phyloP scores from a whole-genome alignment of 345 rosid species.

The Excoecaria cochinchinensis region DNA sequence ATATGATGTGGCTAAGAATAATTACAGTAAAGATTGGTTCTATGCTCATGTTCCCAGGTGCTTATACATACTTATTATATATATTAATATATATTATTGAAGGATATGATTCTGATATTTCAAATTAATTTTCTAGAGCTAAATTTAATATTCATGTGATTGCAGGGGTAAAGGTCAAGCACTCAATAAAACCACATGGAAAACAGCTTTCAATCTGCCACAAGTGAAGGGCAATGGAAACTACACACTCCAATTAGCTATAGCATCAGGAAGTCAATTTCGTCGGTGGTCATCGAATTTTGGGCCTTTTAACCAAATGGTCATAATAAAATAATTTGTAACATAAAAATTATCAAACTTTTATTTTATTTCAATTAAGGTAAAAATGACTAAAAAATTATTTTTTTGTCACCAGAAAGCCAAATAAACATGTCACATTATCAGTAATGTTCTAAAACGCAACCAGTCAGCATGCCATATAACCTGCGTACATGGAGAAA shows the following conservation, averaged over 20 bases:
- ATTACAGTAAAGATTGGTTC: slow-evolving; percentile 51
- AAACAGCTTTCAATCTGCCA: slow-evolving; percentile 44
- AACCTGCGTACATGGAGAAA: no score
- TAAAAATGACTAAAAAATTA: no score
- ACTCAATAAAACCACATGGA: slow-evolving; percentile 59
- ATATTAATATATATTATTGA: no score
- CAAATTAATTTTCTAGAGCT: neutral
- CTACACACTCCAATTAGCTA: slow-evolving; percentile 63
- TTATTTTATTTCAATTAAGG: no score
- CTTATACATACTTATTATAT: neutral
- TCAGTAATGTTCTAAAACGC: no score
- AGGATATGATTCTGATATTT: neutral
- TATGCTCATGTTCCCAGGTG: slow-evolving; percentile 78
- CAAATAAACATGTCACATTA: no score
- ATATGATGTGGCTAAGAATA: slow-evolving; percentile 10
- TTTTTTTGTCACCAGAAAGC: no score
- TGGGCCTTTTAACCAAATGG: no score
- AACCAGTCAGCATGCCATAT: no score
- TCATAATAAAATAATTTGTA: no score
- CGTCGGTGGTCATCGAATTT: no score
- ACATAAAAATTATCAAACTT: no score
- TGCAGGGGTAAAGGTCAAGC: slow-evolving; percentile 37
- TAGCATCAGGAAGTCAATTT: slow-evolving; percentile 61
- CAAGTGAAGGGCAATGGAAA: slow-evolving; percentile 25
- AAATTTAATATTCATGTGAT: neutral